Conservation (phyloP, 164 flowering plant species). For the Macadamia integrifolia region DNA sequence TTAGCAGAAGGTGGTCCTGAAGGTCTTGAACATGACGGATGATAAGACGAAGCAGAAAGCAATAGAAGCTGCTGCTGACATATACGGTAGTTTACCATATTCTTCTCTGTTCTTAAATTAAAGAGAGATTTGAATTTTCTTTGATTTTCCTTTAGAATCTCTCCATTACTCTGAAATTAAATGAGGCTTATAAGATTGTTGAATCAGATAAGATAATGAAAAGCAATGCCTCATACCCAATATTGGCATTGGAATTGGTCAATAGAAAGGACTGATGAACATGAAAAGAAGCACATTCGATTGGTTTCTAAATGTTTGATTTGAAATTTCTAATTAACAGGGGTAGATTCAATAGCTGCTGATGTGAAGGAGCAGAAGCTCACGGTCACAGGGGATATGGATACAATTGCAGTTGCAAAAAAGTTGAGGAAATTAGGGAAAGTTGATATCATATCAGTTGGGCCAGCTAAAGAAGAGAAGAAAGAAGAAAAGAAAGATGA, state of each 20-base stretch:
- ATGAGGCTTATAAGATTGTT: background rate
- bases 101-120: no score
- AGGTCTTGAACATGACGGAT: conserved; percentile 84
- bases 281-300: no score
- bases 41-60: conserved; percentile 90
- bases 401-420: conserved; percentile 66
- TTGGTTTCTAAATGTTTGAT: no score
- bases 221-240: no score
- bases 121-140: no score
- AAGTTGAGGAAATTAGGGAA: conserved; percentile 74
- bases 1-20: conserved; percentile 75
- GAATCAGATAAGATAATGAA: background rate
- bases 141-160: background rate
- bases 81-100: conserved; percentile 40
- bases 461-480: conserved; percentile 95
- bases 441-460: conserved; percentile 74
- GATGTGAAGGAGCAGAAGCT: conserved; percentile 80
- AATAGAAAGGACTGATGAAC: no score
- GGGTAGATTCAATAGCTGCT: conserved; percentile 91
- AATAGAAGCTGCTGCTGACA: conserved; percentile 89
- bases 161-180: background rate
- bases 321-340: conserved; percentile 22
- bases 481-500: conserved; percentile 62
- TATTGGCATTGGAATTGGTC: no score
- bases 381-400: conserved; percentile 78